Conservation (phyloP, 164 flowering plant genomes). For the Magnolia officinalis region DNA sequence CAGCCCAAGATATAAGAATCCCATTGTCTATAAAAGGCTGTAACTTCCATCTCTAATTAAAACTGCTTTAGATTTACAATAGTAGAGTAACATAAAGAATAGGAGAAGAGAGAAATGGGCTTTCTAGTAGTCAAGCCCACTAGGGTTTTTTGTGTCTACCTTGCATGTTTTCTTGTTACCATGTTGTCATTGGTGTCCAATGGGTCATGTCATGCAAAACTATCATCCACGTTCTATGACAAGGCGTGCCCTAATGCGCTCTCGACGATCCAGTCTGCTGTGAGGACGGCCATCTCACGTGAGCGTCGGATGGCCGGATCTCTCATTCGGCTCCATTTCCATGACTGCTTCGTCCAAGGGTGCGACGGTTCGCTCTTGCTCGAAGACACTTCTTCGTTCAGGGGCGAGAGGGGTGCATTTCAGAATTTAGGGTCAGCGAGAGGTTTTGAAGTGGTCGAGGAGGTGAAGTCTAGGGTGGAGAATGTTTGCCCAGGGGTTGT, state of each 20-base stretch:
- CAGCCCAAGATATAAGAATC: too few species aligned
- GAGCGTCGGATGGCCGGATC: slow-evolving; percentile 18
- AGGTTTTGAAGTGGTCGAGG: slow-evolving; percentile 12
- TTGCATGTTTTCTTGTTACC: slow-evolving; percentile 6
- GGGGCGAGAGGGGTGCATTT: slow-evolving; percentile 9
- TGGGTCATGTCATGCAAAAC: background rate
- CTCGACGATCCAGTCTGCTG: slow-evolving; percentile 1
- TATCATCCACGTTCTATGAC: slow-evolving; percentile 12
- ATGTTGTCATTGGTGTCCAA: background rate
- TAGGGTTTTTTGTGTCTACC: background rate
- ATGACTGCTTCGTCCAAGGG: slow-evolving; percentile 31
- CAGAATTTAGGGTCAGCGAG: slow-evolving; percentile 6
- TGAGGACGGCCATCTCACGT: slow-evolving; percentile 1
- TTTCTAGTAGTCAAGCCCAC: background rate
- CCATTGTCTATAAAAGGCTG: background rate
- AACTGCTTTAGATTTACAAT: too few species aligned
- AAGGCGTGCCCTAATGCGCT: slow-evolving; percentile 14
- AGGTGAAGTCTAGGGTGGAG: slow-evolving; percentile 7
- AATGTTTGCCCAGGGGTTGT: slow-evolving; percentile 9
- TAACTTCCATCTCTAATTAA: too few species aligned
- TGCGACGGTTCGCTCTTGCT: slow-evolving; percentile 15
- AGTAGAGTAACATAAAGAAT: too few species aligned
- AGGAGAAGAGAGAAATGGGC: background rate
- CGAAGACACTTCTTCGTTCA: background rate
- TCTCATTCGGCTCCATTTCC: slow-evolving; percentile 26